A percentile compares a stretch with the other conserved stretches of the same genome.
These are phyloP conservation scores for Citrus reticulata DNA, from an alignment of 345 rosid genomes.

Conservation along the genomic window DNA sequence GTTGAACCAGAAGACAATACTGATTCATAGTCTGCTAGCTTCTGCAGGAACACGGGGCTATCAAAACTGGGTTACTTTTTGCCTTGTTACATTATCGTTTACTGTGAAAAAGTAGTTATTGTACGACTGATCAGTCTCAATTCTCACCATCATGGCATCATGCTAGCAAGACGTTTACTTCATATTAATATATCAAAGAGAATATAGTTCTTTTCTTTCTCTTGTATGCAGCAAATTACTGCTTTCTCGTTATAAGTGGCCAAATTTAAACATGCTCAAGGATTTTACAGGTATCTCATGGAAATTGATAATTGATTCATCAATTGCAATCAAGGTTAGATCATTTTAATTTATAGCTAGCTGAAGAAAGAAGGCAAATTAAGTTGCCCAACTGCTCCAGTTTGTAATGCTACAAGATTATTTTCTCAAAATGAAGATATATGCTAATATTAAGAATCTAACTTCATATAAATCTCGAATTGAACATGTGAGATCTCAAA, in stretches of 20 bases:
- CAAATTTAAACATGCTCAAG: not conserved
- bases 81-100: not conserved
- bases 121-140: not conserved
- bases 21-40: not conserved
- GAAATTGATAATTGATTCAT: no score
- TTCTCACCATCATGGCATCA: no score
- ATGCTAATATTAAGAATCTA: no score
- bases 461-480: no score
- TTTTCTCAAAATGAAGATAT: no score
- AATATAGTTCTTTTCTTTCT: not conserved
- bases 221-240: not conserved
- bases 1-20: conserved; percentile 3
- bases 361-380: no score
- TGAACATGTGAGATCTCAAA: no score
- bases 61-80: not conserved
- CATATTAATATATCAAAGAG: not conserved
- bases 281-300: not conserved
- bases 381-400: no score
- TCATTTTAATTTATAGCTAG: no score
- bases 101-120: not conserved
- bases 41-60: not conserved
- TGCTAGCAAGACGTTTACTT: no score
- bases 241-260: not conserved
- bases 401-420: no score
- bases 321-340: no score